Conservation (phyloP, 176 grass and related monocot genomes). For the Oryza rufipogon region DNA sequence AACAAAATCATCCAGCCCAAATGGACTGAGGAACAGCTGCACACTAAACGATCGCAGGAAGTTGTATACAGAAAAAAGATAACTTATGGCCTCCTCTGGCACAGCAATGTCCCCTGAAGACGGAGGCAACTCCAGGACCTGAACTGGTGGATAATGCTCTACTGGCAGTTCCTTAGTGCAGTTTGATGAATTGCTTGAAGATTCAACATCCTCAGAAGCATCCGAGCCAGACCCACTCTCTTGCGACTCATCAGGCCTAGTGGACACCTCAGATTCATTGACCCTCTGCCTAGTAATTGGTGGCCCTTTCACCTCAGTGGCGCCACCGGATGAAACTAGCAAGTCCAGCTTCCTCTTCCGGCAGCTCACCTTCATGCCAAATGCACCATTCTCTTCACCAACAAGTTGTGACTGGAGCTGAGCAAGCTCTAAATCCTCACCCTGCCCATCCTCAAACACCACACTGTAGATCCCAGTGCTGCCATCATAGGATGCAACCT, state of each 20-base stretch:
- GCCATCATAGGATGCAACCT: constrained; percentile 50
- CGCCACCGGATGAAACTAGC: constrained; percentile 52
- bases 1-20: constrained; percentile 86
- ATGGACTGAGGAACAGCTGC: constrained; percentile 83
- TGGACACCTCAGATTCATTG: constrained; percentile 39
- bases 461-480: constrained; percentile 26
- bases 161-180: constrained; percentile 42
- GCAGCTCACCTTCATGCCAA: constrained; percentile 81
- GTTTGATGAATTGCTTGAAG: constrained; percentile 77
- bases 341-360: constrained; percentile 89
- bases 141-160: constrained; percentile 42
- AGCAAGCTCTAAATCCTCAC: constrained; percentile 43
- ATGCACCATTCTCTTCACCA: constrained; percentile 42
- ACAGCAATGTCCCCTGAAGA: constrained; percentile 78
- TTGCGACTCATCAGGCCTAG: constrained; percentile 35
- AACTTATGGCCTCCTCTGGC: constrained; percentile 68
- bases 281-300: constrained; percentile 52
- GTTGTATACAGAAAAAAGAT: constrained; percentile 88
- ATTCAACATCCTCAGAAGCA: constrained; percentile 74
- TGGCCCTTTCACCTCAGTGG: constrained; percentile 32
- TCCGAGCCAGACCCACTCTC: constrained; percentile 48
- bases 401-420: constrained; percentile 48
- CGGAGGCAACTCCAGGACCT: constrained; percentile 61
- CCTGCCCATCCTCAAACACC: constrained; percentile 63
- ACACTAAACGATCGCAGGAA: constrained; percentile 91